Base-by-base conservation (phyloP, 73 alveolate genomes). In the Uronychia setigera region DNA sequence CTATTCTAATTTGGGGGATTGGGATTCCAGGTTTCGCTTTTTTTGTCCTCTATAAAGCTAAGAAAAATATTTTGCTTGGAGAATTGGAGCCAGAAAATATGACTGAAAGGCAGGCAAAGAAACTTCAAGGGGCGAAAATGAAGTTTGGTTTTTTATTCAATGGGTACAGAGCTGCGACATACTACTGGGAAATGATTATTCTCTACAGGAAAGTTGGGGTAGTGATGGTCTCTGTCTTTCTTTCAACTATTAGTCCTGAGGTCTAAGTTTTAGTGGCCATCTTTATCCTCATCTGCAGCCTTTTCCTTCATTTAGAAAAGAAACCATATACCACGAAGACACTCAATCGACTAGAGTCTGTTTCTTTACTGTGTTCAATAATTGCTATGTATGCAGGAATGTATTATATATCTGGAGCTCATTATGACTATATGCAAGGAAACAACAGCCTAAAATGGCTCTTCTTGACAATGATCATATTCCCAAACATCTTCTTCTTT, bases 171-270 rank as follows among this genome's bases (percentile, higher is more conserved):
- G 32, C 58, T 31, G 58, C 46, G 32, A 31, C 27, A 0, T 91
- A 74, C 81, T 87, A 81, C 60, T 91, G 93, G 93, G 96, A 91
- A 59, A 35, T 80, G 0, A 29, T 91, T 33, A 91, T 91, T 26
- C 30, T 91, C 81, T 91, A 87, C 78, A 87, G 96, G 34, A 91
- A 91, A 34, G 58, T 87, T 58, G 60, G 79, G 0, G 1, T 91
- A 33, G 78, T 87, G 13, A 31, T 82, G 11, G 83, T 86, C 11
- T 60, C 86, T 5, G 86, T 88, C 0, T 91, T 82, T 32, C 35
- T 31, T 26, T 31, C 29, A 0, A n/a, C 80, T 1, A 25, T 79
- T 33, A 34, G 57, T 25, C 74, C 79, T 1, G 35, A 32, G 30
- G 59, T 74, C 75, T 80, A 85, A 83, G 95, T 85, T 0, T 34